phyloP scores from a whole-genome alignment of 2,329 filamentous ascomycete species.

The Penicillium griseofulvum region DNA sequence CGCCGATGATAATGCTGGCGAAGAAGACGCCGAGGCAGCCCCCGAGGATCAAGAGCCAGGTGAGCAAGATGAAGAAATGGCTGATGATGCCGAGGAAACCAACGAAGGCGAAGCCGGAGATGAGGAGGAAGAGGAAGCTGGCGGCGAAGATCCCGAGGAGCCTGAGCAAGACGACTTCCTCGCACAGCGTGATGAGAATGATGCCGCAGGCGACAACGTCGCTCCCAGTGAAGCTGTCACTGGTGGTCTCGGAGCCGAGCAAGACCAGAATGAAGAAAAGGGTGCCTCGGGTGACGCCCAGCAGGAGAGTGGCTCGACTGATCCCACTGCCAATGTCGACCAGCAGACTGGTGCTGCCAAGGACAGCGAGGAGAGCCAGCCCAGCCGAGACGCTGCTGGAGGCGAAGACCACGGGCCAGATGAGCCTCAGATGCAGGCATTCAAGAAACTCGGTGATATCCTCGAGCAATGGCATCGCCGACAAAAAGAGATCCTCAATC shows the following conservation, averaged over 20 bases:
- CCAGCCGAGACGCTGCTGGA: conserved; percentile 38
- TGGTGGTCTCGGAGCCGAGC: conserved; percentile 39
- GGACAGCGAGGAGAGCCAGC: conserved; percentile 40
- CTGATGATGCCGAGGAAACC: conserved; percentile 47
- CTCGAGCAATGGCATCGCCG: conserved; percentile 90
- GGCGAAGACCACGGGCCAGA: conserved; percentile 35
- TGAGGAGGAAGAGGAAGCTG: conserved; percentile 45
- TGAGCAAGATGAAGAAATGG: conserved; percentile 36
- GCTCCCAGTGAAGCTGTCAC: conserved; percentile 44
- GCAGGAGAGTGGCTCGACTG: conserved; percentile 44
- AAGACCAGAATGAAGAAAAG: conserved; percentile 44
- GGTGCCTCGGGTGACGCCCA: conserved; percentile 48
- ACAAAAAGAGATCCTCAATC: conserved; percentile 74
- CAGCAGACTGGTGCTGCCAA: conserved; percentile 44
- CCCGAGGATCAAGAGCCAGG: conserved; percentile 33
- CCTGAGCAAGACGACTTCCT: conserved; percentile 50
- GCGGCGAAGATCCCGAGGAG: conserved; percentile 50
- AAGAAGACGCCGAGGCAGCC: conserved; percentile 30
- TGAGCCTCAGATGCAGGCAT: conserved; percentile 62
- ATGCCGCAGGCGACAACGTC: conserved; percentile 56
- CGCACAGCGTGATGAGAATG: conserved; percentile 48
- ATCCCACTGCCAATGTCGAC: conserved; percentile 48
- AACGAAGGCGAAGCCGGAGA: conserved; percentile 47
- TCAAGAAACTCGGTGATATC: conserved; percentile 91
- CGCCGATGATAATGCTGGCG: conserved; percentile 29